These are phyloP conservation scores for Colletotrichum spaethianum DNA, from an alignment of 2,329 filamentous ascomycete genomes.

Conservation along the genomic window DNA sequence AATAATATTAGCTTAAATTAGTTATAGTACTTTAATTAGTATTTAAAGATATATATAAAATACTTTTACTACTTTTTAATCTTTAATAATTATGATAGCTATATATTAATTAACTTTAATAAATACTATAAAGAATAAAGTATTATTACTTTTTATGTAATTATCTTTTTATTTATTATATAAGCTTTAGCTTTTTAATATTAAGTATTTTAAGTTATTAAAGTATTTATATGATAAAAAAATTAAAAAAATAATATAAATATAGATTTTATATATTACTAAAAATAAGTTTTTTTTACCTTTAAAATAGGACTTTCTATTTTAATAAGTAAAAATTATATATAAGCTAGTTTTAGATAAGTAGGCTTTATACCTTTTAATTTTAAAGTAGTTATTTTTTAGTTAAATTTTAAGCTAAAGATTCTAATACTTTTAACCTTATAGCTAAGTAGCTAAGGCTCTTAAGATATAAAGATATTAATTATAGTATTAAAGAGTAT, in stretches of 20 bases:
- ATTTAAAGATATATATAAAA: no score
- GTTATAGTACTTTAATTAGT: no score
- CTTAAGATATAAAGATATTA: background rate
- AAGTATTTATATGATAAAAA: background rate
- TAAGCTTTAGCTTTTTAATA: conserved; percentile 1
- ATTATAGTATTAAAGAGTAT: background rate
- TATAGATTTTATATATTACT: background rate
- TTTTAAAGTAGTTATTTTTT: background rate
- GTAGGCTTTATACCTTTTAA: background rate
- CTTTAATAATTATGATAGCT: no score
- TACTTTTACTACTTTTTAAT: no score
- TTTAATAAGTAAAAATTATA: conserved; percentile 1
- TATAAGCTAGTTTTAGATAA: background rate
- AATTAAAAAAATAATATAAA: background rate
- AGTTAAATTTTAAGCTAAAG: background rate
- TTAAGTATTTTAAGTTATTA: background rate
- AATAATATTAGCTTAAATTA: no score
- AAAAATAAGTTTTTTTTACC: background rate
- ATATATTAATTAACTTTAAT: conserved; percentile 11
- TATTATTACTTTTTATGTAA: background rate
- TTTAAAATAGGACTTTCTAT: background rate
- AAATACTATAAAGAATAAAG: background rate
- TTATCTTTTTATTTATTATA: background rate
- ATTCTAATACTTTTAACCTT: background rate
- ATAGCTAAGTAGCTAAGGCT: background rate